Evolutionary conservation across 2,329 filamentous ascomycete genomes (phyloP).

Genomic region (Aaosphaeria pasadenensis): DNA sequence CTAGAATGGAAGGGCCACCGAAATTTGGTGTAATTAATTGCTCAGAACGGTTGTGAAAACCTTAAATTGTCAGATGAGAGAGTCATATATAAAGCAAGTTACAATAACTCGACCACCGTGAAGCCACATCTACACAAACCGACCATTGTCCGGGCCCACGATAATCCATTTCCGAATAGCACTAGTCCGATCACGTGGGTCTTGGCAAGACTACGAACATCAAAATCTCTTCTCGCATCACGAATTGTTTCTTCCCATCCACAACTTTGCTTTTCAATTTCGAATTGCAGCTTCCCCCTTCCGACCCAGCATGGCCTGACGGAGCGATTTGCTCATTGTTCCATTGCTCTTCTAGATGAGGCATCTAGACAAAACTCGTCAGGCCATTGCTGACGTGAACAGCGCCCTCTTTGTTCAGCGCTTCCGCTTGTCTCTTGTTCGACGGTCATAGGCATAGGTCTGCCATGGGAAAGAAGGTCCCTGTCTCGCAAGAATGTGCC

Average conservation of each 20-base stretch:
- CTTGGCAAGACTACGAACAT: not conserved
- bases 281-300: too few relatives aligned
- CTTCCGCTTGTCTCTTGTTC: too few relatives aligned
- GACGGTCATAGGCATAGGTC: too few relatives aligned
- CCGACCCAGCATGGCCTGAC: too few relatives aligned
- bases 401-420: slow-evolving; percentile 9
- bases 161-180: not conserved
- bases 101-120: not conserved
- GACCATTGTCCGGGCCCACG: not conserved
- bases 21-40: too few relatives aligned
- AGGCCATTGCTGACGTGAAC: slow-evolving; percentile 13
- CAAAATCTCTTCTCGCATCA: not conserved
- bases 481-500: not conserved
- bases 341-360: too few relatives aligned
- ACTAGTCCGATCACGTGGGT: not conserved
- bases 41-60: too few relatives aligned
- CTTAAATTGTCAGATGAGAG: too few relatives aligned
- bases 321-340: too few relatives aligned
- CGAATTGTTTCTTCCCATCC: too few relatives aligned
- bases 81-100: not conserved
- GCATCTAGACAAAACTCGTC: not conserved
- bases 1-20: too few relatives aligned
- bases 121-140: slow-evolving; percentile 4
- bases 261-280: too few relatives aligned
- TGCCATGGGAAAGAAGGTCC: not conserved